A percentile compares a stretch with the other conserved stretches of the same genome.
Conservation (phyloP, 1,284 basidiomycete genomes). For the Ustilago esculenta region DNA sequence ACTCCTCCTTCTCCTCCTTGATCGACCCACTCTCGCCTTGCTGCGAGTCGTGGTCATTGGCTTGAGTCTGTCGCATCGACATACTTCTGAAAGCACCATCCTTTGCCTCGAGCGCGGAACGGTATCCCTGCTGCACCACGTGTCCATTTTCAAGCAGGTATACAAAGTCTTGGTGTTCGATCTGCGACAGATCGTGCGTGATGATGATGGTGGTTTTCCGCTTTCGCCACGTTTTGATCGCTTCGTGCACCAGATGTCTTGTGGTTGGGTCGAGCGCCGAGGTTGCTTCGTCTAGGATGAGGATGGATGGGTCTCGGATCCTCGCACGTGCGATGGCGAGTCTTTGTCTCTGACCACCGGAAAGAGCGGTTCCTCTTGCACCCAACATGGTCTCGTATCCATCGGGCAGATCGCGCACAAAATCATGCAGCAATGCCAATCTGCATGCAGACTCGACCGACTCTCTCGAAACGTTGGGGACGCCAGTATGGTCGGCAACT, state of each 20-base stretch:
- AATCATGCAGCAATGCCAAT: constrained; percentile 88
- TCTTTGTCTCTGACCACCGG: constrained; percentile 92
- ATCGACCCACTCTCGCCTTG: constrained; percentile 50
- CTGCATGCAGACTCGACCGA: constrained; percentile 84
- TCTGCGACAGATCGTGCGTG: constrained; percentile 91
- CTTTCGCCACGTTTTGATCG: constrained; percentile 81
- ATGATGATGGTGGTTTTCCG: constrained; percentile 94
- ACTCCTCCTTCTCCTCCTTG: constrained; percentile 67
- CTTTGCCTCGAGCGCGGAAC: constrained; percentile 75
- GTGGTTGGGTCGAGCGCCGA: constrained; percentile 91
- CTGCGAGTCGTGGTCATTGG: neutral
- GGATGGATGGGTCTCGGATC: constrained; percentile 84
- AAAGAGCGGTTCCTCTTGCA: constrained; percentile 78
- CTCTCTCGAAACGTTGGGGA: constrained; percentile 67
- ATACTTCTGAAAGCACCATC: constrained; percentile 13
- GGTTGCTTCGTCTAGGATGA: constrained; percentile 96
- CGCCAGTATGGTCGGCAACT: constrained; percentile 30
- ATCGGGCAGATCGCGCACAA: constrained; percentile 80
- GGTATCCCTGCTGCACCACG: constrained; percentile 89
- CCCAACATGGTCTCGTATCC: constrained; percentile 85
- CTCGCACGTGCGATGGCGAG: constrained; percentile 88
- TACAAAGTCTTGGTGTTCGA: constrained; percentile 81
- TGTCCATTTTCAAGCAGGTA: constrained; percentile 86
- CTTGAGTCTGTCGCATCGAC: constrained; percentile 18
- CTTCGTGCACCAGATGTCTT: constrained; percentile 86